Evolutionary conservation across 257 asterid genomes (phyloP), one percentile per base, ranked within the genome.

Genomic region (Gentiana macrophylla): DNA sequence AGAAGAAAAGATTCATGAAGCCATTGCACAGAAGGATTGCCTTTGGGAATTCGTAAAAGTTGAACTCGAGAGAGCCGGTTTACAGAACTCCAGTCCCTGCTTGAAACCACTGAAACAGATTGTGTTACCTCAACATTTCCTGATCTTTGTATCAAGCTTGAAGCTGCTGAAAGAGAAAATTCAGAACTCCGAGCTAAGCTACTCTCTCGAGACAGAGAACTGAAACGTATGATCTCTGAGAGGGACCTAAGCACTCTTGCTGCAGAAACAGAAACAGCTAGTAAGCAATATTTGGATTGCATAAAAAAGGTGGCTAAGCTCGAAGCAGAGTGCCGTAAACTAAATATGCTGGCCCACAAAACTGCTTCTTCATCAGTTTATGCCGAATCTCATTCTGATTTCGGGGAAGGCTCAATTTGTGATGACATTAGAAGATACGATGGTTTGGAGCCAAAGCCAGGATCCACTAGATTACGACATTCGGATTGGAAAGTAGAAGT

Each of bases 191-290:
- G 24, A 69, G 65, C 70, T 57, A 69, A 82, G 69, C 81, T 86
- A 43, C 55, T 62, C 43, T 79, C 86, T 3, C 68, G 61, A 74
- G 71, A 63, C 2, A 69, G 70, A 56, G 89, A 82, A 56, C 67
- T 84, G 62, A 72, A 63, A 53, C 51, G 69, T 8, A 67, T 66
- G 72, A 77, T 61, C 53, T 45, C 41, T 5, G 94, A 86, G 79
- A 77, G 84, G 61, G 86, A 84, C 52, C 65, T 87, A 57, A 80
- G 81, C 75, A 67, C 73, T 48, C 74, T 38, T 12, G 81, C 86
- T 61, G 94, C 95, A 50, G 97, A 90, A 75, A 76, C 71, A 37
- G 94, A n/a, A n/a, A n/a, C n/a, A n/a, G n/a, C n/a, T n/a, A n/a
- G n/a, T n/a, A n/a, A n/a, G n/a, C n/a, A n/a, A n/a, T n/a, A n/a